Evolutionary conservation across 2,329 filamentous ascomycete species (phyloP).

Genomic region (Fusarium sp.): DNA sequence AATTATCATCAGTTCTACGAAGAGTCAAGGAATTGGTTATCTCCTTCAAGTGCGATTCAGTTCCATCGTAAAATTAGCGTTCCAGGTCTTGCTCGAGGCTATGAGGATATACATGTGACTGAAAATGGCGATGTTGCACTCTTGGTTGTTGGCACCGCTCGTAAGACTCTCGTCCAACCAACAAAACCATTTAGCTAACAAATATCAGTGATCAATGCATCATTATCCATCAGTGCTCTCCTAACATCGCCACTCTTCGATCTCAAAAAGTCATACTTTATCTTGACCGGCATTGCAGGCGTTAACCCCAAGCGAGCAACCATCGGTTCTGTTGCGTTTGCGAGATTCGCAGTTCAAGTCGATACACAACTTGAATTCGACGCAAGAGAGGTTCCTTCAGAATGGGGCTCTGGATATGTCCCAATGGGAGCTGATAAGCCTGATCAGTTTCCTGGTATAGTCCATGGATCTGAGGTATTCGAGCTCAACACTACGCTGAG

Average conservation of each 20-base stretch:
- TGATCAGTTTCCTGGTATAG: conserved; percentile 21
- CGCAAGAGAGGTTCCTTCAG: conserved; percentile 27
- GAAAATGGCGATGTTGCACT: conserved; percentile 15
- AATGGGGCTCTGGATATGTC: conserved; percentile 33
- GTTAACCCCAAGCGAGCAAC: conserved; percentile 37
- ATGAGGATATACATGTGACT: conserved; percentile 21
- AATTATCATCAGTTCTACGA: conserved; percentile 8
- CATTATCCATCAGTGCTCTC: conserved; percentile 26
- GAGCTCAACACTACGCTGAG: conserved; percentile 28
- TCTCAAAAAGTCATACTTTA: conserved; percentile 31
- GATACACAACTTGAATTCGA: conserved; percentile 35
- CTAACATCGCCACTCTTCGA: conserved; percentile 28
- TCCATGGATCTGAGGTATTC: conserved; percentile 39
- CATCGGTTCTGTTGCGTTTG: conserved; percentile 36
- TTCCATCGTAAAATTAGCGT: conserved; percentile 22
- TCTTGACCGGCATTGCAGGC: conserved; percentile 36
- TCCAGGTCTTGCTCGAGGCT: conserved; percentile 26
- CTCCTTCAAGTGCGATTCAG: conserved; percentile 6
- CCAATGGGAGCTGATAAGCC: conserved; percentile 29
- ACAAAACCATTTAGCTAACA: not conserved
- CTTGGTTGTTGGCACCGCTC: conserved; percentile 27
- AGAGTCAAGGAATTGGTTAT: conserved; percentile 27
- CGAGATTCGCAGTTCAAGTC: conserved; percentile 37
- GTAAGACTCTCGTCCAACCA: not conserved
- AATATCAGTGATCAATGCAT: conserved; percentile 21